Evolutionary conservation across 129 eudicot genomes (phyloP).

Genomic region (Chrysanthemum seticuspe): DNA sequence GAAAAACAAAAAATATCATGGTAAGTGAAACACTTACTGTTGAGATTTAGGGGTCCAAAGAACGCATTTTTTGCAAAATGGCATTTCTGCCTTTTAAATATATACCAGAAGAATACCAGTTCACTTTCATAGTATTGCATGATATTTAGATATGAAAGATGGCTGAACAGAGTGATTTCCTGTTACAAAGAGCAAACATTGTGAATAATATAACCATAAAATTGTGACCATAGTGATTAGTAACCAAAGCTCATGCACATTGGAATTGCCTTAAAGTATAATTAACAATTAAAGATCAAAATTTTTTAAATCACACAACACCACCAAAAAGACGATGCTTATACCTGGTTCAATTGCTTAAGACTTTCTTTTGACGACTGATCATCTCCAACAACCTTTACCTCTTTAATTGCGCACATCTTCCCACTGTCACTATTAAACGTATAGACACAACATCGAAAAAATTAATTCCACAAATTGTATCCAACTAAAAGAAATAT

Average conservation of each 20-base stretch:
- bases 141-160: constrained; percentile 74
- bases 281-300: background rate
- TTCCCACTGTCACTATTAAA: too few relatives aligned
- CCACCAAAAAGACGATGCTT: background rate
- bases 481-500: too few relatives aligned
- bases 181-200: constrained; percentile 33
- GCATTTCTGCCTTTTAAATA: too few relatives aligned
- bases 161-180: constrained; percentile 79
- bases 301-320: background rate
- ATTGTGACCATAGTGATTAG: background rate
- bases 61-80: too few relatives aligned
- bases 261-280: background rate
- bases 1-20: too few relatives aligned
- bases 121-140: constrained; percentile 91
- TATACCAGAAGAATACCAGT: constrained; percentile 45
- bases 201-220: constrained; percentile 3
- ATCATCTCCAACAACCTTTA: constrained; percentile 64
- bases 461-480: too few relatives aligned
- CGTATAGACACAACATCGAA: too few relatives aligned
- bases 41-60: too few relatives aligned
- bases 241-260: background rate
- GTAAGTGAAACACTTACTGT: too few relatives aligned
- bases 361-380: constrained; percentile 74
- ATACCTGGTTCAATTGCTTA: constrained; percentile 89
- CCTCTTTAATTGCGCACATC: constrained; percentile 98